Evolutionary conservation across 202 grass and related monocot species (phyloP).

Genomic region (Musa balbisiana): DNA sequence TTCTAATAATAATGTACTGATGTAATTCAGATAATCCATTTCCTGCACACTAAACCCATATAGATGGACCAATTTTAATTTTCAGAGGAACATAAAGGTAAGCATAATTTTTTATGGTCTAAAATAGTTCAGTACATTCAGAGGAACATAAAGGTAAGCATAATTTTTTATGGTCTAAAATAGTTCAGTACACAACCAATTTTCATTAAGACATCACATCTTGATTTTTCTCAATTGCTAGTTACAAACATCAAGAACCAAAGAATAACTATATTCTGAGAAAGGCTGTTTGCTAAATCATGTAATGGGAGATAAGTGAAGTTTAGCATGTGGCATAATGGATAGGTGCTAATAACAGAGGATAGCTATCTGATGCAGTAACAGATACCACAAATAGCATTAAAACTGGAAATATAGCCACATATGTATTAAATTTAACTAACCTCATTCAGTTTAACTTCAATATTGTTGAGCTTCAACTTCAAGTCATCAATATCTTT

Average conservation of each 20-base stretch:
- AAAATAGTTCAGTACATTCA: background rate
- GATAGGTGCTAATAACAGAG: background rate
- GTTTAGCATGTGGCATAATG: background rate
- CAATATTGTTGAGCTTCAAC: conserved; percentile 66
- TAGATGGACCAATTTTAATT: background rate
- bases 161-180: background rate
- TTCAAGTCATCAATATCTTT: conserved; percentile 87
- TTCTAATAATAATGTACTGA: no score
- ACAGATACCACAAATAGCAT: background rate
- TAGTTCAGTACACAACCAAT: no score
- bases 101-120: background rate
- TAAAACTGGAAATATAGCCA: background rate
- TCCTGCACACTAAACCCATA: no score
- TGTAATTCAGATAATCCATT: no score
- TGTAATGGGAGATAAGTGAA: no score
- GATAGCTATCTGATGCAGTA: background rate
- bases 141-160: background rate
- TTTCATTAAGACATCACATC: background rate
- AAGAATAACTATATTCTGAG: background rate
- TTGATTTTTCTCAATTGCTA: background rate
- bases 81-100: background rate
- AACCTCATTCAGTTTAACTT: conserved; percentile 91
- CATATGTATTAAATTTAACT: conserved; percentile 18
- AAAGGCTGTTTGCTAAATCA: background rate
- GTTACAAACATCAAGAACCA: background rate